These are phyloP conservation scores for Rhodomyrtus psidioides DNA, from an alignment of 441 rosid genomes.

Conservation along the genomic window DNA sequence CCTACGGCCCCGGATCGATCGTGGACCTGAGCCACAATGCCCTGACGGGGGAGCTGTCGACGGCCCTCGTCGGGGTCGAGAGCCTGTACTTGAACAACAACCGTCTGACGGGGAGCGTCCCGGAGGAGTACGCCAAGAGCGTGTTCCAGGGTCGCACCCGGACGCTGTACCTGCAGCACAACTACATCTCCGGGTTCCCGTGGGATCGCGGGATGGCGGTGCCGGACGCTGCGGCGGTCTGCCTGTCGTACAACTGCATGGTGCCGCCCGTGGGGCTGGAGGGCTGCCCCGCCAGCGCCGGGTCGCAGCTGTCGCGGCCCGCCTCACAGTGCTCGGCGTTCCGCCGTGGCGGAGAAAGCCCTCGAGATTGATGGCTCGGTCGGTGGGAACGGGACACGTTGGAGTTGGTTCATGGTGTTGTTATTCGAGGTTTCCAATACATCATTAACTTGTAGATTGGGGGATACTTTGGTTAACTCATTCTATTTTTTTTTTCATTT, in stretches of 20 bases:
- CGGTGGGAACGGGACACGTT: neutral
- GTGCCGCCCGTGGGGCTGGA: constrained; percentile 39
- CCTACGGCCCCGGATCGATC: constrained; percentile 40
- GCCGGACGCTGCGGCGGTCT: constrained; percentile 48
- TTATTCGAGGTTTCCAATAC: neutral
- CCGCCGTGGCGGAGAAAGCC: constrained; percentile 17
- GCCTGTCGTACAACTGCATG: constrained; percentile 82
- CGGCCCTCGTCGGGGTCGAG: constrained; percentile 49
- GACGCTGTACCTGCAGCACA: constrained; percentile 70
- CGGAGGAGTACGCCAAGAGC: constrained; percentile 45
- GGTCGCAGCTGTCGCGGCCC: constrained; percentile 47
- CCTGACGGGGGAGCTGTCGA: constrained; percentile 44
- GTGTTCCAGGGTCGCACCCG: constrained; percentile 31
- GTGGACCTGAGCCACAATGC: constrained; percentile 73
- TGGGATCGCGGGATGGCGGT: constrained; percentile 23
- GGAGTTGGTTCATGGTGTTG: neutral
- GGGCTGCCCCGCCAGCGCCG: constrained; percentile 51
- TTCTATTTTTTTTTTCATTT: neutral
- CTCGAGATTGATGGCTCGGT: constrained; percentile 6
- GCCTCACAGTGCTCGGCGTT: constrained; percentile 43
- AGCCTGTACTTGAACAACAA: constrained; percentile 61
- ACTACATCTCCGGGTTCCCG: constrained; percentile 51
- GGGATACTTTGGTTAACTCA: neutral
- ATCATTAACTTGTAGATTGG: neutral
- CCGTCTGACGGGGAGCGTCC: constrained; percentile 51